These are phyloP conservation scores for Ilex asprella DNA, from an alignment of 257 asterid genomes.

Conservation along the genomic window DNA sequence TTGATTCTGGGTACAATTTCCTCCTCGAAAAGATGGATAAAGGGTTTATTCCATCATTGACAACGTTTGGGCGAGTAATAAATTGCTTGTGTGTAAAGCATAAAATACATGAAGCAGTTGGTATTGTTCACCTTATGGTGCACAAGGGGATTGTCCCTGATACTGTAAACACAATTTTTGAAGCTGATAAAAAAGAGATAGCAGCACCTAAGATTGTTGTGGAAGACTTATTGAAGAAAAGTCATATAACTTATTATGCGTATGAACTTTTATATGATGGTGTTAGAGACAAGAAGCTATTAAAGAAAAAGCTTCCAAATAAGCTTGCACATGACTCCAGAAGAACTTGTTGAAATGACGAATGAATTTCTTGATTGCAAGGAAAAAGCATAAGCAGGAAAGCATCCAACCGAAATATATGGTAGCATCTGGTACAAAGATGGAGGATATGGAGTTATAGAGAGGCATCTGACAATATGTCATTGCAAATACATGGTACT, in stretches of 20 bases:
- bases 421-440: background rate
- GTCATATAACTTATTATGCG: slow-evolving; percentile 58
- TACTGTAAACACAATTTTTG: slow-evolving; percentile 59
- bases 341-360: slow-evolving; percentile 5
- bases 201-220: slow-evolving; percentile 90
- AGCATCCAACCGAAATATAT: slow-evolving; percentile 3
- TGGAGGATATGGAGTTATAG: too few species aligned
- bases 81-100: slow-evolving; percentile 69
- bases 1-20: slow-evolving; percentile 47
- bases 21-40: slow-evolving; percentile 44
- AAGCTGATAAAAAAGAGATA: slow-evolving; percentile 57
- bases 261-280: slow-evolving; percentile 74
- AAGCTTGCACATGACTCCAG: slow-evolving; percentile 15
- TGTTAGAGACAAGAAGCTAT: slow-evolving; percentile 58
- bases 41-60: slow-evolving; percentile 53
- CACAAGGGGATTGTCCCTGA: slow-evolving; percentile 58
- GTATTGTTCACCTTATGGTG: slow-evolving; percentile 64
- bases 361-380: slow-evolving; percentile 8
- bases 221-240: slow-evolving; percentile 70
- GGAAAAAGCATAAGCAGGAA: slow-evolving; percentile 7
- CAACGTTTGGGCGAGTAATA: slow-evolving; percentile 68
- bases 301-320: slow-evolving; percentile 31
- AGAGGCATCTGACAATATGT: background rate
- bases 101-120: slow-evolving; percentile 61
- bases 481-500: background rate